Evolutionary conservation across 768 basidiomycete genomes (phyloP), one percentile per base, ranked within the genome.

Genomic region (Panaeolus papilionaceus): DNA sequence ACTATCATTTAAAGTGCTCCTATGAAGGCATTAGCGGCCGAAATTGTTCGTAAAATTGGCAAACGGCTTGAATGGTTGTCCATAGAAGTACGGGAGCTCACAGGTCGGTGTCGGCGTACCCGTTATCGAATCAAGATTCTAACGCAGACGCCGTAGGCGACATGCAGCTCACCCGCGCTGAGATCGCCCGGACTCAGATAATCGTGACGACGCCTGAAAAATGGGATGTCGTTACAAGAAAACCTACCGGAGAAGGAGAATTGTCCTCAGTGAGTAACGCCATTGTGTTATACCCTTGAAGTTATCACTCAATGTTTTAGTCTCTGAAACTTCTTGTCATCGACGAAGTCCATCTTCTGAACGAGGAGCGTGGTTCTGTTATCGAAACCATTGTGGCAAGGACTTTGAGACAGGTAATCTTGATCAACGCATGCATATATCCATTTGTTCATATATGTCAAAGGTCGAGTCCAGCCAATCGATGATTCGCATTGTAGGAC

Each of bases 131-230:
- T 28, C 37, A 64, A 9, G 12, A 39, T 23, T 58, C 28, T 54
- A n/a, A 20, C 18, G 62, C 61, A 45, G n/a, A 81, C 83, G 20
- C 23, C 45, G 26, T 42, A 86, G 86, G 97, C 78, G 98, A 99
- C 74, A 99, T 99, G 96, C 98, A 99, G 77, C 79, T 99, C 76
- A 95, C 98, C 16, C 92, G 93, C 77, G 85, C 89, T 42, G 97
- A 99, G 79, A 96, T 99, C 68, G 92, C 92, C 1, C 89, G 92
- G 77, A 99, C 98, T 10, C 97, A 98, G 75, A 91, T 99, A 54
- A 99, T 99, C 67, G 96, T 99, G 7, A 99, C 98, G 2, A 99
- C 98, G 1, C 98, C 98, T 0, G 98, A 99, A 77, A 99, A 99
- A 78, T 99, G 98, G 98, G 98, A 99, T 71, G 98, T 99, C 0